A percentile compares a stretch with the other conserved stretches of the same genome.
Evolutionary conservation across 768 basidiomycete genomes (phyloP).

Genomic region (Asterophora parasitica): DNA sequence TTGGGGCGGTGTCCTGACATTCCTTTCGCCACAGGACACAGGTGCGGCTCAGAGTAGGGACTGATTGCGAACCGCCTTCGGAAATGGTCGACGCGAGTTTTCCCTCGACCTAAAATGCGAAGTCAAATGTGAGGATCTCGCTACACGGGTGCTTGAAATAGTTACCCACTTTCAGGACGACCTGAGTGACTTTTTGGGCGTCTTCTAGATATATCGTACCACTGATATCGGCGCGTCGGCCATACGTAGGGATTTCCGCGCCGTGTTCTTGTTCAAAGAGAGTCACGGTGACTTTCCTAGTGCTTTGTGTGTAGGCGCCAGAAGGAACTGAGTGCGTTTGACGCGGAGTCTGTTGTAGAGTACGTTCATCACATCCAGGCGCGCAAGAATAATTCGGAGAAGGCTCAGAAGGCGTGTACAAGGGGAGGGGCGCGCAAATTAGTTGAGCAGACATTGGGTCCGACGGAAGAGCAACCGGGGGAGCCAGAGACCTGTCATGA

Average conservation of each 20-base stretch:
- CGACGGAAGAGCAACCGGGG: not conserved
- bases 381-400: constrained; percentile 56
- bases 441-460: constrained; percentile 1
- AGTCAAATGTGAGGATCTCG: not conserved
- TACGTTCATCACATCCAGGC: constrained; percentile 46
- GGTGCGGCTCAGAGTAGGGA: constrained; percentile 26
- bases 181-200: constrained; percentile 32
- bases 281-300: constrained; percentile 35
- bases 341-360: constrained; percentile 45
- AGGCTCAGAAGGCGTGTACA: constrained; percentile 49
- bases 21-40: constrained; percentile 31
- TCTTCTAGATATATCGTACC: constrained; percentile 42
- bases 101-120: constrained; percentile 33
- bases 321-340: constrained; percentile 24
- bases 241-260: constrained; percentile 36
- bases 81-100: constrained; percentile 35
- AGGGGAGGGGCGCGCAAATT: constrained; percentile 29
- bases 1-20: constrained; percentile 18
- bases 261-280: constrained; percentile 43
- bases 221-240: constrained; percentile 34
- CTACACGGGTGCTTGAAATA: not conserved
- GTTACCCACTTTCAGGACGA: constrained; percentile 40
- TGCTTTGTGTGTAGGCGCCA: constrained; percentile 36
- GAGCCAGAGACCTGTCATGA: not conserved
- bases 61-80: constrained; percentile 32